phyloP scores from a whole-genome alignment of 768 basidiomycete species.

The Termitomyces eurrhizus region DNA sequence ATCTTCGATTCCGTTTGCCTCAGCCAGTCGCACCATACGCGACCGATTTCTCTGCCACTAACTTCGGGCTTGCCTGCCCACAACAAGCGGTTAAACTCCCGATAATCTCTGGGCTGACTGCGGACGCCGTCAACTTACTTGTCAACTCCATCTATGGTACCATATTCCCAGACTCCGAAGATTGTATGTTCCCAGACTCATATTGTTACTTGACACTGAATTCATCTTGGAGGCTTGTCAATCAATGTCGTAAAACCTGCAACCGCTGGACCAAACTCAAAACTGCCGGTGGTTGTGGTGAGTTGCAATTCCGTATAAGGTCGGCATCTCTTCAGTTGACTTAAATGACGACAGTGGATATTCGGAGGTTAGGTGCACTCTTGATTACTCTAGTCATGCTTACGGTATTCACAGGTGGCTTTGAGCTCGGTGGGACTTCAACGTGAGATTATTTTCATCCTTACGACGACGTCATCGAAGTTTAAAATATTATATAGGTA shows the following conservation, averaged over 20 bases:
- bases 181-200: conserved; percentile 31
- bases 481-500: conserved; percentile 23
- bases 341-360: conserved; percentile 28
- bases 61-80: conserved; percentile 45
- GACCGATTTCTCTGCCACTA: conserved; percentile 31
- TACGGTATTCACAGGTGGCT: conserved; percentile 22
- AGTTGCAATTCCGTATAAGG: not conserved
- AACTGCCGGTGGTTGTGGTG: conserved; percentile 41
- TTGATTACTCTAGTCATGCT: not conserved
- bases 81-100: conserved; percentile 36
- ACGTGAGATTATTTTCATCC: conserved; percentile 30
- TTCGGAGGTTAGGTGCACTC: conserved; percentile 20
- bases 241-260: conserved; percentile 40
- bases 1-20: conserved; percentile 42
- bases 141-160: conserved; percentile 22
- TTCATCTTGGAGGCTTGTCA: conserved; percentile 30
- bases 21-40: conserved; percentile 33
- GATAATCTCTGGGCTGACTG: conserved; percentile 22
- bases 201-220: conserved; percentile 7
- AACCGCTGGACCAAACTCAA: conserved; percentile 24
- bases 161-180: conserved; percentile 33
- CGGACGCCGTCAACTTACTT: conserved; percentile 26
- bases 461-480: conserved; percentile 13
- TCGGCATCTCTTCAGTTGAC: not conserved
- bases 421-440: conserved; percentile 24